Evolutionary conservation across 768 basidiomycete species (phyloP), one percentile per base, ranked within the genome.

Genomic region (Heimioporus sp.): DNA sequence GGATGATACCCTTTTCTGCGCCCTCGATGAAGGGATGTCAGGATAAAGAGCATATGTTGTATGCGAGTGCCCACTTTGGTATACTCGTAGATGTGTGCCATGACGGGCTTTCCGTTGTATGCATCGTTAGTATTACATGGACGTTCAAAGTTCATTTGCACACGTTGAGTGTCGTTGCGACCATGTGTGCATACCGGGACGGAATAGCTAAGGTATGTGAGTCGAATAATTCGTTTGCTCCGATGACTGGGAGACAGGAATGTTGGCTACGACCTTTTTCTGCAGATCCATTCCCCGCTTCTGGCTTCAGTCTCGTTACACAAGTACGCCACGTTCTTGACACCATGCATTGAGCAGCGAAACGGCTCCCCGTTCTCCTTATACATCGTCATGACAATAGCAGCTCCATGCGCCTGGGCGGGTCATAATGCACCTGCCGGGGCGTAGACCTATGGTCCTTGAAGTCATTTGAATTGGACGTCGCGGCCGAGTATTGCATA

Each of bases 301-400:
- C 77, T 91, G 94, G 60, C 86, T 89, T 43, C 90, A 76, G 42
- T 89, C 87, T 19, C 95, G 77, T 58, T 90, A 65, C 90, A 92
- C 53, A 98, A 68, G 68, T 96, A 91, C 6, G 85, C 86, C 40
- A 98, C 79, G 60, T 98, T 98, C 79, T 90, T 92, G 7, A 97
- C 90, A 46, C 95, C 95, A 63, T 96, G 90, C 90, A 98, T 94
- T 0, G 95, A 92, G 39, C 94, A 73, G 61, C 86, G 86, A 71
- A 98, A 97, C 7, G 98, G 76, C 61, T 86, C 82, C 66, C 96
- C 93, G 61, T 91, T 84, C 62, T 93, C 93, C 62, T 97, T 96
- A 68, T 96, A 97, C 94, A 98, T 97, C 13, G 95, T 98, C 82
- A 98, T 88, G 39, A 97, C 95, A 59, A 98, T 95, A 72, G 97